Percentiles rank a stretch among this genome's conserved stretches.
Evolutionary conservation across 2,329 filamentous ascomycete genomes (phyloP).

Genomic region (Seiridium cupressi): DNA sequence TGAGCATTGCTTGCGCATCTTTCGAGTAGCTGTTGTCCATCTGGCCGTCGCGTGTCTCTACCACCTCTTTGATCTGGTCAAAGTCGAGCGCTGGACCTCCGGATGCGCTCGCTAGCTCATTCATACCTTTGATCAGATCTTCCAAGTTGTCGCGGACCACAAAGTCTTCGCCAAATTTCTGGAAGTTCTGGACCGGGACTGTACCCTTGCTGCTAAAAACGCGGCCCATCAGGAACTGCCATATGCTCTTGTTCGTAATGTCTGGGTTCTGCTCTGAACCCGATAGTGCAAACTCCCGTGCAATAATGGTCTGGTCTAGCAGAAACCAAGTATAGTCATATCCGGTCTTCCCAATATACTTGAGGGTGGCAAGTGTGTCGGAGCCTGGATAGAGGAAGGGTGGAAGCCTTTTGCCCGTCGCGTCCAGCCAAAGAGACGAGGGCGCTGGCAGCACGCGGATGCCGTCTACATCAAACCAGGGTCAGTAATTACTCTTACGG

Average conservation of each 20-base stretch:
- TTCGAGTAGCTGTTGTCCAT: conserved; percentile 56
- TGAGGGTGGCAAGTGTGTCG: conserved; percentile 57
- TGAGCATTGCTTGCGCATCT: conserved; percentile 61
- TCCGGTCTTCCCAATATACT: conserved; percentile 58
- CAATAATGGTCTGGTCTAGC: conserved; percentile 55
- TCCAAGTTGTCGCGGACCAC: conserved; percentile 54
- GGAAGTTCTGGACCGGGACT: conserved; percentile 54
- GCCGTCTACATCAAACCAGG: conserved; percentile 33
- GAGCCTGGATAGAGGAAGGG: conserved; percentile 55
- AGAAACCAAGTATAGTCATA: conserved; percentile 66
- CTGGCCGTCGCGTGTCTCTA: conserved; percentile 55
- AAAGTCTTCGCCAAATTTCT: conserved; percentile 58
- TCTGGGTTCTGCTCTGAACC: conserved; percentile 65
- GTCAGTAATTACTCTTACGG: too few species aligned
- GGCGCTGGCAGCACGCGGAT: conserved; percentile 61
- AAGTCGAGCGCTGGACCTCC: conserved; percentile 47
- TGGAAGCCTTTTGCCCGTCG: conserved; percentile 56
- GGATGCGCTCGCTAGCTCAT: conserved; percentile 46
- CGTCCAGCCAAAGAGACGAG: conserved; percentile 62
- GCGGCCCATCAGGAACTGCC: conserved; percentile 45
- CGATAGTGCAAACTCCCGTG: conserved; percentile 60
- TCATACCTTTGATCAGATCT: conserved; percentile 58
- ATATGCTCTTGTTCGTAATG: conserved; percentile 55
- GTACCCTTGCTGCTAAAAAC: conserved; percentile 53
- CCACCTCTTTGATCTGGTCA: conserved; percentile 39